Evolutionary conservation across 306 rosid genomes (phyloP).

Genomic region (Castanopsis chinensis): DNA sequence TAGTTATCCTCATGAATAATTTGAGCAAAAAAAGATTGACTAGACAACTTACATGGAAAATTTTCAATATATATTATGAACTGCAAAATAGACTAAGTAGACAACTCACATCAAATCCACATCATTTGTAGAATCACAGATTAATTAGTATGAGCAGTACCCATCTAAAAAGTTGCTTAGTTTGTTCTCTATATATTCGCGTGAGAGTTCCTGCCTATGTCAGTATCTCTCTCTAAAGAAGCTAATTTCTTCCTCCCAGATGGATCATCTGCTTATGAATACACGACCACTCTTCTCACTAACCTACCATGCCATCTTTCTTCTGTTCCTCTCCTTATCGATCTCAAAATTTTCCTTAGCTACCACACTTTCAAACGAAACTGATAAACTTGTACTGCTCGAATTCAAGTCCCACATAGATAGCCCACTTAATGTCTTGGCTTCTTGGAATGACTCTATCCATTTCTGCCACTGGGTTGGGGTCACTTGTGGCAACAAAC

Average conservation of each 20-base stretch:
- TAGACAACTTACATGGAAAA: too few species aligned
- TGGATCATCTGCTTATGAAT: not conserved
- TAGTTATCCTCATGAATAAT: too few species aligned
- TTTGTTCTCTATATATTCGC: too few species aligned
- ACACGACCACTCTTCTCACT: not conserved
- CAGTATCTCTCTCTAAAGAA: too few species aligned
- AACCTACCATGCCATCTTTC: not conserved
- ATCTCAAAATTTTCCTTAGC: not conserved
- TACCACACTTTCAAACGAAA: not conserved
- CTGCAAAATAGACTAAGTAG: too few species aligned
- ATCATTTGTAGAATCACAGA: too few species aligned
- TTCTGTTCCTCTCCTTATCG: not conserved
- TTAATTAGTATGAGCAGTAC: too few species aligned
- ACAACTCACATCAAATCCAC: too few species aligned
- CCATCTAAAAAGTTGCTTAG: too few species aligned
- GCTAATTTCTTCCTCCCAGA: not conserved
- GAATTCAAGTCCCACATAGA: constrained; percentile 7
- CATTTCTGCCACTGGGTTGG: constrained; percentile 21
- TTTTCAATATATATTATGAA: too few species aligned
- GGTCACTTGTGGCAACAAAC: constrained; percentile 4
- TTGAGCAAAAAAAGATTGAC: too few species aligned
- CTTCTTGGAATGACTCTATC: constrained; percentile 12
- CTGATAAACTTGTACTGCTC: not conserved
- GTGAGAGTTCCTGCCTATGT: too few species aligned
- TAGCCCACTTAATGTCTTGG: not conserved